A percentile compares a stretch with the other conserved stretches of the same genome.
Evolutionary conservation across 1,284 basidiomycete genomes (phyloP).

Genomic region (Cryptococcus depauperatus): DNA sequence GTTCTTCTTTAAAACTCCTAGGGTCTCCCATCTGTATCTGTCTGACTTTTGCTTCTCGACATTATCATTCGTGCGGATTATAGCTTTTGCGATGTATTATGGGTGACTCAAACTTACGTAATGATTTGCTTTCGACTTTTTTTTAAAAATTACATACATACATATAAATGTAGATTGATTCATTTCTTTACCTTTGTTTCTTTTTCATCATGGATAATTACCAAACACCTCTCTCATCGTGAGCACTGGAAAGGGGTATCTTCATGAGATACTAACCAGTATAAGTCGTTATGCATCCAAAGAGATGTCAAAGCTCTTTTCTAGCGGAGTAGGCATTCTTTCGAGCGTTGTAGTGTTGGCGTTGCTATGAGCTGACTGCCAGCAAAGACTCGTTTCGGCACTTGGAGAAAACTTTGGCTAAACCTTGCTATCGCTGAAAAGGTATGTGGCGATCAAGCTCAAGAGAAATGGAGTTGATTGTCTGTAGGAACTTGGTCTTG

Average conservation of each 20-base stretch:
- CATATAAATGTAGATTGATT: too few species aligned
- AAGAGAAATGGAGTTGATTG: constrained; percentile 1
- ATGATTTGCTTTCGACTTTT: too few species aligned
- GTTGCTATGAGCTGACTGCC: not conserved
- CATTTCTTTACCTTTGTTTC: too few species aligned
- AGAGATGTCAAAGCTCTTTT: constrained; percentile 96
- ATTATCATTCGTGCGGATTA: constrained; percentile 1
- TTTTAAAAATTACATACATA: too few species aligned
- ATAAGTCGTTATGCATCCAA: constrained; percentile 94
- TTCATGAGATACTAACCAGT: constrained; percentile 4
- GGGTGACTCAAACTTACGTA: constrained; percentile 6
- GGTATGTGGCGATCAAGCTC: constrained; percentile 20
- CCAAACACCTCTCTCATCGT: constrained; percentile 51
- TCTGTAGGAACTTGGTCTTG: constrained; percentile 67
- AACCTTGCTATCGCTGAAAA: constrained; percentile 95
- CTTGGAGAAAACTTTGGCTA: constrained; percentile 96
- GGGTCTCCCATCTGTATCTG: constrained; percentile 3
- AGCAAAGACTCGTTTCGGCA: constrained; percentile 82
- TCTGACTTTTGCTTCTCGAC: not conserved
- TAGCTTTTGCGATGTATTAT: constrained; percentile 3
- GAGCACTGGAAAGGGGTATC: constrained; percentile 7
- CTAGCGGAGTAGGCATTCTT: constrained; percentile 57
- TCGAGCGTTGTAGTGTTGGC: not conserved
- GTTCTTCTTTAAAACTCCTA: not conserved
- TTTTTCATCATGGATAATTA: constrained; percentile 49